Conservation (phyloP, 2,329 filamentous ascomycete species). For the Neofusicoccum ribis region DNA sequence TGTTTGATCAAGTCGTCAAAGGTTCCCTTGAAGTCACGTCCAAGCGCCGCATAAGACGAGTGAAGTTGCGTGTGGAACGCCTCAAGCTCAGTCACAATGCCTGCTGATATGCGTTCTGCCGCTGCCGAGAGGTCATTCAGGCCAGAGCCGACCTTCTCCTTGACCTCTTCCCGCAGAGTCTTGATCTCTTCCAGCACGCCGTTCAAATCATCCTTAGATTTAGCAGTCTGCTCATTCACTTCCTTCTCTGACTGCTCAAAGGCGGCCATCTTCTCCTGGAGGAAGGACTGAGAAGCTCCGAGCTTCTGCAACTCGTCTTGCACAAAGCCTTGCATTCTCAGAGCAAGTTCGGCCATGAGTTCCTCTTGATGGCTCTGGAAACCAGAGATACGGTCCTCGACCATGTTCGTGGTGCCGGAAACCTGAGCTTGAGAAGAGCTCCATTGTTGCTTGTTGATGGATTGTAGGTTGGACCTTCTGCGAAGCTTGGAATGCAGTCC, state of each 20-base stretch:
- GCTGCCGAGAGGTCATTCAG: slow-evolving; percentile 79
- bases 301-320: slow-evolving; percentile 71
- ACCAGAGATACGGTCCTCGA: slow-evolving; percentile 72
- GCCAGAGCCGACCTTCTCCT: slow-evolving; percentile 80
- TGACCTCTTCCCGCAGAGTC: slow-evolving; percentile 83
- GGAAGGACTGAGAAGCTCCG: slow-evolving; percentile 66
- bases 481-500: slow-evolving; percentile 83
- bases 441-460: slow-evolving; percentile 78
- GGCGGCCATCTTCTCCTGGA: slow-evolving; percentile 66
- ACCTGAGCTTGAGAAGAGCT: slow-evolving; percentile 73
- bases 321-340: slow-evolving; percentile 76
- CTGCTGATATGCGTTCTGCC: slow-evolving; percentile 84
- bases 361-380: slow-evolving; percentile 73
- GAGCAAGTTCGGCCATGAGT: slow-evolving; percentile 67
- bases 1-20: slow-evolving; percentile 80
- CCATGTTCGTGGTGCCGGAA: slow-evolving; percentile 69
- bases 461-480: slow-evolving; percentile 80
- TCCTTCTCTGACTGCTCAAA: slow-evolving; percentile 69
- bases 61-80: slow-evolving; percentile 83
- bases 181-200: slow-evolving; percentile 90
- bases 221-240: slow-evolving; percentile 66
- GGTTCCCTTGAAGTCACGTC: slow-evolving; percentile 79
- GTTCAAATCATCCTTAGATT: slow-evolving; percentile 83
- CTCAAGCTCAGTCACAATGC: slow-evolving; percentile 81
- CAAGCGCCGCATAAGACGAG: slow-evolving; percentile 77